These are phyloP conservation scores for Boletus sensibilis DNA, from an alignment of 768 basidiomycete genomes.

Conservation along the genomic window DNA sequence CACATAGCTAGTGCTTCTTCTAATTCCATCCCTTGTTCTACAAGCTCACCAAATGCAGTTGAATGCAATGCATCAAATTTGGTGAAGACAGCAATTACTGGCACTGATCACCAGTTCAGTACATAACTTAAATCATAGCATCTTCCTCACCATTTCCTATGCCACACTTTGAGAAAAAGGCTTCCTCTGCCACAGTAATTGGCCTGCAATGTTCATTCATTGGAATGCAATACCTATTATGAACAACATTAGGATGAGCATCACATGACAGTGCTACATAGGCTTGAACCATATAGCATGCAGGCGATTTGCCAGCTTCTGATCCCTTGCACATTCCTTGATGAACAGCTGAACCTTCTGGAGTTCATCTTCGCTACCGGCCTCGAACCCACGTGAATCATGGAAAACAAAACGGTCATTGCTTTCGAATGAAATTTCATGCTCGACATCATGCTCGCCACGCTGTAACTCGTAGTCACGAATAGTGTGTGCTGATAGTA, in stretches of 20 bases:
- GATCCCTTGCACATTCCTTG: slow-evolving; percentile 13
- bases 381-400: slow-evolving; percentile 42
- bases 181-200: slow-evolving; percentile 28
- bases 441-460: slow-evolving; percentile 9
- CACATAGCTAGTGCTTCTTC: slow-evolving; percentile 3
- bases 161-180: slow-evolving; percentile 28
- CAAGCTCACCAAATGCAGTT: slow-evolving; percentile 17
- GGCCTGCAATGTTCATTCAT: slow-evolving; percentile 13
- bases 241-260: slow-evolving; percentile 6
- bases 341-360: slow-evolving; percentile 34
- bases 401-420: slow-evolving; percentile 40
- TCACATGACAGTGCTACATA: background rate
- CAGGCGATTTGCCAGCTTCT: slow-evolving; percentile 25
- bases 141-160: slow-evolving; percentile 6
- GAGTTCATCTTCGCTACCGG: slow-evolving; percentile 32
- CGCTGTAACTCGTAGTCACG: background rate
- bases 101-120: slow-evolving; percentile 28
- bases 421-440: slow-evolving; percentile 23
- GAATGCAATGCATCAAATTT: slow-evolving; percentile 36
- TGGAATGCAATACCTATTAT: slow-evolving; percentile 37
- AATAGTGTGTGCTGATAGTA: background rate
- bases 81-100: slow-evolving; percentile 39
- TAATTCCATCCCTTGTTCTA: slow-evolving; percentile 7
- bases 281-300: slow-evolving; percentile 38
- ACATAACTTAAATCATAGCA: background rate